Conservation (phyloP, 352 stramenopile genomes). For the Phytophthora litchii region DNA sequence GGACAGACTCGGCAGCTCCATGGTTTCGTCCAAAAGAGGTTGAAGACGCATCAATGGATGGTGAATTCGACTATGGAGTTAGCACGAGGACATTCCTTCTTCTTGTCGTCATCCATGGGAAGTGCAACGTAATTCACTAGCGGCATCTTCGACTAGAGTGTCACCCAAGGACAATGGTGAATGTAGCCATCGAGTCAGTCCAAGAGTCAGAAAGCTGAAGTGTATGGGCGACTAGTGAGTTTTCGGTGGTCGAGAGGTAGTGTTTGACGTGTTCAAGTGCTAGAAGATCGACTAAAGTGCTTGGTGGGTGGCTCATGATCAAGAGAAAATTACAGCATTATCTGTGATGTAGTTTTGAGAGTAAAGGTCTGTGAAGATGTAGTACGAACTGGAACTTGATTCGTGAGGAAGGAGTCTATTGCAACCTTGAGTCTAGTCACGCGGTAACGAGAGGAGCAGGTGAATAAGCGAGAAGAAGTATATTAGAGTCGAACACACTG, state of each 20-base stretch:
- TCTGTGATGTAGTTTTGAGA: too few relatives aligned
- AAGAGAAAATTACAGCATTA: slow-evolving; percentile 5
- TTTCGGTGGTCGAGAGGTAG: slow-evolving; percentile 10
- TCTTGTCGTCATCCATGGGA: slow-evolving; percentile 25
- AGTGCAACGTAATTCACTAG: slow-evolving; percentile 10
- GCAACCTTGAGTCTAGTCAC: too few relatives aligned
- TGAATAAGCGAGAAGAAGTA: too few relatives aligned
- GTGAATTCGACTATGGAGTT: slow-evolving; percentile 19
- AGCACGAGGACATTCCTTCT: too few relatives aligned
- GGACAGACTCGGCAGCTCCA: slow-evolving; percentile 27
- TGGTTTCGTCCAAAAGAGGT: slow-evolving; percentile 30
- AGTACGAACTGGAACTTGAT: too few relatives aligned
- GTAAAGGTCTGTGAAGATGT: too few relatives aligned
- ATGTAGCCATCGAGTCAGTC: slow-evolving; percentile 33
- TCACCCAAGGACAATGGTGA: slow-evolving; percentile 17
- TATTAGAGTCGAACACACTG: too few relatives aligned
- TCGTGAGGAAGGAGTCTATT: too few relatives aligned
- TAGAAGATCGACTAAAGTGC: too few relatives aligned
- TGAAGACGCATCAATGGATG: slow-evolving; percentile 23
- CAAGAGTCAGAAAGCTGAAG: slow-evolving; percentile 2
- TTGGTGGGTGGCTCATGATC: slow-evolving; percentile 10
- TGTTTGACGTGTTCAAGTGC: background rate
- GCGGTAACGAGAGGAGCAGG: too few relatives aligned
- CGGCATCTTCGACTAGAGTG: slow-evolving; percentile 19
- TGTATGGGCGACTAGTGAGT: too few relatives aligned